phyloP scores from a whole-genome alignment of 2,329 filamentous ascomycete species.

The Diaporthe citriasiana region DNA sequence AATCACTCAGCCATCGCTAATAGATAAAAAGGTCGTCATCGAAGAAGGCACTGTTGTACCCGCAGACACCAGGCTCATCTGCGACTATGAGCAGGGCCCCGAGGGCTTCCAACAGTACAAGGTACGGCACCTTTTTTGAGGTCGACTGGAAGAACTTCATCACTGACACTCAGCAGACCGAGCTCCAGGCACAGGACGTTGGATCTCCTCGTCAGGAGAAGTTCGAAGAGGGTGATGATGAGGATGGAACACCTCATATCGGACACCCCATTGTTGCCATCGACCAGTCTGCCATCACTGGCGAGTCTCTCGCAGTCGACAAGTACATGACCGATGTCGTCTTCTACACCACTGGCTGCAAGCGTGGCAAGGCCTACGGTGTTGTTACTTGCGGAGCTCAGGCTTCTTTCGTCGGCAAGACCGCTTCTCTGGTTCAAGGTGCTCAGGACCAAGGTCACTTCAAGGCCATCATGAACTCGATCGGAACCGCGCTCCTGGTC shows the following conservation, averaged over 20 bases:
- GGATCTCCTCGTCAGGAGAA: constrained; percentile 69
- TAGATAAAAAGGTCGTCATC: constrained; percentile 61
- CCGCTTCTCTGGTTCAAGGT: constrained; percentile 80
- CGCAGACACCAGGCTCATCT: constrained; percentile 78
- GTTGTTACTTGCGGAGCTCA: constrained; percentile 77
- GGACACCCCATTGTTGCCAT: constrained; percentile 76
- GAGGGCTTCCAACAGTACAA: constrained; percentile 59
- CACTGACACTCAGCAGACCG: constrained; percentile 5
- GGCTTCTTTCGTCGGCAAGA: constrained; percentile 83
- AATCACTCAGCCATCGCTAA: not conserved
- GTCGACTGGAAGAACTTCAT: constrained; percentile 46
- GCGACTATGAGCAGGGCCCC: constrained; percentile 76
- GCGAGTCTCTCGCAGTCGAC: constrained; percentile 83
- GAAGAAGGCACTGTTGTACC: constrained; percentile 79
- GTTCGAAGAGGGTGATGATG: constrained; percentile 67
- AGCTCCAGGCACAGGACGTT: constrained; percentile 74
- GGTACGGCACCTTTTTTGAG: not conserved
- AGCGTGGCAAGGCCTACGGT: constrained; percentile 82
- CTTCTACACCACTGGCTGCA: constrained; percentile 87
- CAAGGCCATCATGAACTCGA: constrained; percentile 88
- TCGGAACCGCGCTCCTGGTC: constrained; percentile 80
- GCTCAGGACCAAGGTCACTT: constrained; percentile 82
- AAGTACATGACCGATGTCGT: constrained; percentile 83
- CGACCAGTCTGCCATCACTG: constrained; percentile 73
- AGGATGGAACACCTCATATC: constrained; percentile 66